Percentiles rank a stretch among this genome's conserved stretches.
Conservation (phyloP, 805 yeast species). For the Metschnikowia dekortorum region DNA sequence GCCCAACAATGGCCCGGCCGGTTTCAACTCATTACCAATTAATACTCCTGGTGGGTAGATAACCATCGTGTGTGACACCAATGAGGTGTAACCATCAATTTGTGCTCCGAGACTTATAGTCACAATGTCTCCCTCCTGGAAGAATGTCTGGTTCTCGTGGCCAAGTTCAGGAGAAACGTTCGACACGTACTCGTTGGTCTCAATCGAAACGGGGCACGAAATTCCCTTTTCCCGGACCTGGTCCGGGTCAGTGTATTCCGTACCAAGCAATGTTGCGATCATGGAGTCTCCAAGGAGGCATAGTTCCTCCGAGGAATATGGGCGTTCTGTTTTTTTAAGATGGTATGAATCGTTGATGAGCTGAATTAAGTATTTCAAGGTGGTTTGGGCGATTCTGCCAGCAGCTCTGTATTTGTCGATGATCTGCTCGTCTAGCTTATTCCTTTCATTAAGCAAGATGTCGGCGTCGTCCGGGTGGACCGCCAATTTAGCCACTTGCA, state of each 20-base stretch:
- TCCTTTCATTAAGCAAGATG: slow-evolving; percentile 65
- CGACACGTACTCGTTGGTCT: slow-evolving; percentile 68
- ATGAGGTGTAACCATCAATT: slow-evolving; percentile 91
- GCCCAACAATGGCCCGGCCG: slow-evolving; percentile 79
- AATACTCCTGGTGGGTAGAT: slow-evolving; percentile 64
- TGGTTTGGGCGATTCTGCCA: slow-evolving; percentile 84
- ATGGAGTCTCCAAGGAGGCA: slow-evolving; percentile 81
- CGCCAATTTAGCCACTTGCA: slow-evolving; percentile 76
- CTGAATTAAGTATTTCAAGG: slow-evolving; percentile 58
- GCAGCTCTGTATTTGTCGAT: slow-evolving; percentile 83
- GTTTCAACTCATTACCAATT: slow-evolving; percentile 34
- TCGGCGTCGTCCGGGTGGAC: slow-evolving; percentile 72
- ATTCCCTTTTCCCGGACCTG: slow-evolving; percentile 81
- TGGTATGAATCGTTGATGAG: slow-evolving; percentile 76
- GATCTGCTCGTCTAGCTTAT: slow-evolving; percentile 56
- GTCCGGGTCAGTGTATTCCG: slow-evolving; percentile 53
- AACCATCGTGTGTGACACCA: slow-evolving; percentile 81
- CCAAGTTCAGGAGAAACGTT: slow-evolving; percentile 88
- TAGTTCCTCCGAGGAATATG: slow-evolving; percentile 59
- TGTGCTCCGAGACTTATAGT: slow-evolving; percentile 86
- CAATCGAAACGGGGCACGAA: slow-evolving; percentile 86
- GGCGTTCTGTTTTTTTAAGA: slow-evolving; percentile 40
- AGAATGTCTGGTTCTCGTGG: slow-evolving; percentile 41
- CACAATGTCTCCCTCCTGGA: slow-evolving; percentile 77
- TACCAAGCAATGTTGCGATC: slow-evolving; percentile 54